Evolutionary conservation across 176 grass and related monocot genomes (phyloP).

Genomic region (barley (Hordeum vulgare)): DNA sequence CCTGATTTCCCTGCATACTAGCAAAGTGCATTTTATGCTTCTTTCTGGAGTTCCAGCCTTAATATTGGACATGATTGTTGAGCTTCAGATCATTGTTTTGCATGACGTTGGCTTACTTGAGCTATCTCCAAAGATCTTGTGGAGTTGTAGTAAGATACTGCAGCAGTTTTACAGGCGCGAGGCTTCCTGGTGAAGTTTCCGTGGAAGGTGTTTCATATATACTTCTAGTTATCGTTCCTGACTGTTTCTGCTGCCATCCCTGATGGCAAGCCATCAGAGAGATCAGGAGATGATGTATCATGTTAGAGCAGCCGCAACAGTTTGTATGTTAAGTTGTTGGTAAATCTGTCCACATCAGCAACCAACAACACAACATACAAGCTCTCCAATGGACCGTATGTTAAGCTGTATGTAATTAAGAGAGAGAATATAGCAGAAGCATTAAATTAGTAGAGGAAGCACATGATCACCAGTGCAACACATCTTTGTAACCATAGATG

Average conservation of each 20-base stretch:
- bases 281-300: too few species aligned
- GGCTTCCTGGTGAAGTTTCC: neutral
- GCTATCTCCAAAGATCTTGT: neutral
- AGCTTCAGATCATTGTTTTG: neutral
- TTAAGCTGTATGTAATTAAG: too few species aligned
- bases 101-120: neutral
- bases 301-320: too few species aligned
- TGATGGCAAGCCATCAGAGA: neutral
- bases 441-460: too few species aligned
- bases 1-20: slow-evolving; percentile 63
- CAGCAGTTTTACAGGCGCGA: neutral
- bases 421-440: too few species aligned
- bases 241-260: neutral
- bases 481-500: too few species aligned
- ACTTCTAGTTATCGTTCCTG: neutral
- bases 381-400: too few species aligned
- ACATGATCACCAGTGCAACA: too few species aligned
- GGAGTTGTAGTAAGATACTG: neutral
- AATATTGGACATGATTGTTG: neutral
- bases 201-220: neutral
- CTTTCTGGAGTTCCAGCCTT: neutral
- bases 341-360: too few species aligned
- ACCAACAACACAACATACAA: too few species aligned
- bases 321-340: too few species aligned
- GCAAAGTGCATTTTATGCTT: neutral